Evolutionary conservation across 805 yeast genomes (phyloP).

Genomic region (Pichia heedii): DNA sequence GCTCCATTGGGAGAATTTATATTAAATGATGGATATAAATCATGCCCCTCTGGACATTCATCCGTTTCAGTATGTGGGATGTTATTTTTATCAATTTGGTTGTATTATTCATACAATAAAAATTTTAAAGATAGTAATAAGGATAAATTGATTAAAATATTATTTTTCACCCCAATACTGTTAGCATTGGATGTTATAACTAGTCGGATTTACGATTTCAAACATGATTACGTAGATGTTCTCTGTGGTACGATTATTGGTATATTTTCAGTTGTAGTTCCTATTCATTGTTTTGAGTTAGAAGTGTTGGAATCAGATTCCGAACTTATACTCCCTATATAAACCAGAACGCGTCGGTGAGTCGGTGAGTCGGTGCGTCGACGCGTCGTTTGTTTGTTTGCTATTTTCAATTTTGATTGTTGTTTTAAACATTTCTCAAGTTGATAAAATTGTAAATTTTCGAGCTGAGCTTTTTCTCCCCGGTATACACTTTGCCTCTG

Average conservation of each 20-base stretch:
- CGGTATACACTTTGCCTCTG: too few relatives aligned
- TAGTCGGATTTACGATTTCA: constrained; percentile 81
- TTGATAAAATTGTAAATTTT: too few relatives aligned
- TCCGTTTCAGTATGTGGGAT: constrained; percentile 61
- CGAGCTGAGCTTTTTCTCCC: too few relatives aligned
- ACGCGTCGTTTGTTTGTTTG: background rate
- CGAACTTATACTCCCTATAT: background rate
- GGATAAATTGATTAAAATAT: constrained; percentile 6
- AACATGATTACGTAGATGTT: constrained; percentile 85
- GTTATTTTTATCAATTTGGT: constrained; percentile 45
- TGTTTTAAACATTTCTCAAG: too few relatives aligned
- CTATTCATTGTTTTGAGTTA: background rate
- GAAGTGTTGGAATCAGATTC: constrained; percentile 5
- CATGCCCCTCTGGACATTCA: constrained; percentile 77
- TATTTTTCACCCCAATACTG: constrained; percentile 32
- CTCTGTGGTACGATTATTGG: constrained; percentile 46
- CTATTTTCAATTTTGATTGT: too few relatives aligned
- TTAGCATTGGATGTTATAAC: constrained; percentile 10
- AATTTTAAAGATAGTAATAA: background rate
- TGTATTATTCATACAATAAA: constrained; percentile 12
- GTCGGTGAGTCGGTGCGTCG: background rate
- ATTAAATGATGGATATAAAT: constrained; percentile 58
- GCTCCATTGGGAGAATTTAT: constrained; percentile 25
- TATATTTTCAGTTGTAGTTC: background rate
- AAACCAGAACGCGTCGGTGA: too few relatives aligned